These are phyloP conservation scores for Cladosporium sp. DNA, from an alignment of 2,329 filamentous ascomycete species.

Conservation along the genomic window DNA sequence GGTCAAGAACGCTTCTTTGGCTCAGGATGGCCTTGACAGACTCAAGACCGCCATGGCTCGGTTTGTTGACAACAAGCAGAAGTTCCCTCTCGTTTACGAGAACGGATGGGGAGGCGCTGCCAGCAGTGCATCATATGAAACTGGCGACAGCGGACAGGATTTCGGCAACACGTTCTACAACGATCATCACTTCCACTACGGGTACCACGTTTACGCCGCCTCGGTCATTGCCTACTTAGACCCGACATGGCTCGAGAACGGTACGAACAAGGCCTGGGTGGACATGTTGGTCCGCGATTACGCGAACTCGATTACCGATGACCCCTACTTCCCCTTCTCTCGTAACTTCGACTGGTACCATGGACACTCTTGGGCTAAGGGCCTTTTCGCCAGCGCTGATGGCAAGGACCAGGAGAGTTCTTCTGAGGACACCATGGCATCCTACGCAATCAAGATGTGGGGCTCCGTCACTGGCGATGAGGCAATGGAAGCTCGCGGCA, in stretches of 20 bases:
- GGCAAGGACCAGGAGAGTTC: slow-evolving; percentile 85
- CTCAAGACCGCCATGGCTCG: slow-evolving; percentile 43
- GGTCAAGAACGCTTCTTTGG: slow-evolving; percentile 50
- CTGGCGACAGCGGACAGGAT: slow-evolving; percentile 67
- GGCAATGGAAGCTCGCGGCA: slow-evolving; percentile 74
- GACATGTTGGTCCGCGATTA: slow-evolving; percentile 80
- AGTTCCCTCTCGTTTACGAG: slow-evolving; percentile 53
- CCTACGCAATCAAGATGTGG: slow-evolving; percentile 93
- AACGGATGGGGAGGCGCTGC: slow-evolving; percentile 73
- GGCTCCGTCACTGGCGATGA: slow-evolving; percentile 70
- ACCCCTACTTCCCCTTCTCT: slow-evolving; percentile 75
- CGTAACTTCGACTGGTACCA: slow-evolving; percentile 91
- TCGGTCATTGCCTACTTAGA: slow-evolving; percentile 80
- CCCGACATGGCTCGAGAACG: slow-evolving; percentile 60
- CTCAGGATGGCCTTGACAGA: slow-evolving; percentile 47
- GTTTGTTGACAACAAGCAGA: slow-evolving; percentile 44
- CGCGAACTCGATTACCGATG: slow-evolving; percentile 68
- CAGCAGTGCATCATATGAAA: slow-evolving; percentile 72
- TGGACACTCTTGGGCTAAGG: slow-evolving; percentile 91
- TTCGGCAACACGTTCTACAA: slow-evolving; percentile 90
- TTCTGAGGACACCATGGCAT: slow-evolving; percentile 84
- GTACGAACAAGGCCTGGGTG: slow-evolving; percentile 71
- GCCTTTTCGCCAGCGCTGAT: slow-evolving; percentile 65
- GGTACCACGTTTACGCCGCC: slow-evolving; percentile 85
- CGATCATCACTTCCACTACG: slow-evolving; percentile 62